Base-by-base conservation (phyloP, 495 filamentous ascomycete species). In the Penicillium simplicissimum region DNA sequence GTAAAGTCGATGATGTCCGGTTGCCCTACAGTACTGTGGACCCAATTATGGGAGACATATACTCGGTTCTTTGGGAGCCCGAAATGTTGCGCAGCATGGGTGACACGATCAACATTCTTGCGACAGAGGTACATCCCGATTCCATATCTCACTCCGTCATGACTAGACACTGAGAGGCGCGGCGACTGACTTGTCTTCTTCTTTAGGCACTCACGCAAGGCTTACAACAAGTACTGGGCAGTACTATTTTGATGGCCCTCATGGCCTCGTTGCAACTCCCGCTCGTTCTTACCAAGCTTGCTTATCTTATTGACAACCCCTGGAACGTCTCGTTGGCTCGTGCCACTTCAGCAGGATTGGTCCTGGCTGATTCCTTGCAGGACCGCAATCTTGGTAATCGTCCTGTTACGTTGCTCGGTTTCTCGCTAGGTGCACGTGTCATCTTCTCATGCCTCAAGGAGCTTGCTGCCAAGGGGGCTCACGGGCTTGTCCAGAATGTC, bases 51-150 rank as follows among this genome's bases (percentile, higher is more conserved):
- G 95, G 95, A 35, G 95, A 99, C 77, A 85, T 99, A 21, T 99
- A 98, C 76, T 98, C 96, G 0, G 87, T 99, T 9, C 80, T 94
- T 55, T 99, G 96, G 96, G 95, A 99, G 74, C 96, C 95, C 4
- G 95, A 99, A 65, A 96, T 99, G 93, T 83, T 99, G 63, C 89
- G 85, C 49, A 95, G 90, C 69, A 98, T 97, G 90, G 95, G 95
- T 81, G 89, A 92, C 57, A 99, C 95, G 23, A 98, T 99, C 66
- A 96, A 97, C 65, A 97, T 99, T 73, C 81, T 99, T 49, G 95
- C 96, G 57, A 97, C 96, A 42, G 95, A 99, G 86, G 92, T 96
- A 77, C 78, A 83, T 58, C n/a, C 31, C 9, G n/a, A 33, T 54
- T 25, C 23, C 23, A 25, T 15, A 14, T 34, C 35, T 53, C 19